phyloP scores from a whole-genome alignment of 2,329 filamentous ascomycete species.

The Ceratocystis ficicola region DNA sequence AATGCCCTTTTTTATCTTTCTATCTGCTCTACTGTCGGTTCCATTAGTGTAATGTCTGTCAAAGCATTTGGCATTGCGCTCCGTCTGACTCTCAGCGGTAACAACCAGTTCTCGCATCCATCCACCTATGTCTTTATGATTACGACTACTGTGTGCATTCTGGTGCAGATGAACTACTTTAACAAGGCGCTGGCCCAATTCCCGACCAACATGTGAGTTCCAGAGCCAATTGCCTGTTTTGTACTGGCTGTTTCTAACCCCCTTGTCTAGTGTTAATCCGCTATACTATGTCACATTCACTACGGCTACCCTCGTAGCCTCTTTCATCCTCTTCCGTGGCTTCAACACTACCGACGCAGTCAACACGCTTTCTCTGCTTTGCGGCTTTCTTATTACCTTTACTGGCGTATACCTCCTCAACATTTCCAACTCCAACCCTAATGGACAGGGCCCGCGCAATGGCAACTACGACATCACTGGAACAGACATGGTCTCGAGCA shows the following conservation, averaged over 20 bases:
- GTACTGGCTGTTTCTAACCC: not conserved
- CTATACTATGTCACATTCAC: constrained; percentile 98
- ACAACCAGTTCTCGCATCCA: constrained; percentile 90
- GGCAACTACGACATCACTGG: constrained; percentile 66
- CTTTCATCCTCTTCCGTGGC: constrained; percentile 88
- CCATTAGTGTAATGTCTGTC: constrained; percentile 96
- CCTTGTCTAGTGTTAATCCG: constrained; percentile 62
- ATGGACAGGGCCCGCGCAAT: constrained; percentile 56
- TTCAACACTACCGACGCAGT: constrained; percentile 91
- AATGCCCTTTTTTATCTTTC: constrained; percentile 95
- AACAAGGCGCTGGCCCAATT: constrained; percentile 97
- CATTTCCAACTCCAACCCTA: constrained; percentile 81
- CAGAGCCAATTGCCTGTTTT: not conserved
- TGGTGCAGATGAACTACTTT: constrained; percentile 99
- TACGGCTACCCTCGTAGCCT: constrained; percentile 83
- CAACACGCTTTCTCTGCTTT: constrained; percentile 83
- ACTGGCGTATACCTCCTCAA: constrained; percentile 92
- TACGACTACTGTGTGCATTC: constrained; percentile 79
- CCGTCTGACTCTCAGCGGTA: constrained; percentile 82
- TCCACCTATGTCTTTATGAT: constrained; percentile 98
- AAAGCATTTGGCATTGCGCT: constrained; percentile 97
- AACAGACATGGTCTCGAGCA: constrained; percentile 78
- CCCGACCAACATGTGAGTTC: constrained; percentile 82
- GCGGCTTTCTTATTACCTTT: constrained; percentile 89
- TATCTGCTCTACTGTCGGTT: constrained; percentile 94